A percentile compares a stretch with the other conserved stretches of the same genome.
These are phyloP conservation scores for Curvularia sp. DNA, from an alignment of 2,329 filamentous ascomycete species.

Conservation along the genomic window DNA sequence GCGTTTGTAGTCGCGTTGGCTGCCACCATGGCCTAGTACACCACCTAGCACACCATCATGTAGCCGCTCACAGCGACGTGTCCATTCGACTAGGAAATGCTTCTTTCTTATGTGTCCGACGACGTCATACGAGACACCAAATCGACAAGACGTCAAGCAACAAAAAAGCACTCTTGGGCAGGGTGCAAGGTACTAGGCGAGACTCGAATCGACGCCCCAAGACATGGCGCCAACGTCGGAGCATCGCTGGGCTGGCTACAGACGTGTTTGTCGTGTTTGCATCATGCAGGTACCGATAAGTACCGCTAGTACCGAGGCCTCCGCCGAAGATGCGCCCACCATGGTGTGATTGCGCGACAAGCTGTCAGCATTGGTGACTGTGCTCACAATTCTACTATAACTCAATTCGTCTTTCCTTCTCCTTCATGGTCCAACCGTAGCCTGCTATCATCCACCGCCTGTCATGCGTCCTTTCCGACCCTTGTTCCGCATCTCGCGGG, in stretches of 20 bases:
- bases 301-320: conserved; percentile 25
- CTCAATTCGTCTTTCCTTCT: not conserved
- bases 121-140: conserved; percentile 3
- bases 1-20: conserved; percentile 14
- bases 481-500: conserved; percentile 33
- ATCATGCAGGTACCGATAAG: conserved; percentile 20
- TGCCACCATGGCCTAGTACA: not conserved
- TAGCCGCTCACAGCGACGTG: conserved; percentile 10
- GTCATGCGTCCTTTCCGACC: conserved; percentile 43
- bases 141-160: not conserved
- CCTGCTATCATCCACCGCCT: conserved; percentile 10
- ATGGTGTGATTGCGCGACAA: conserved; percentile 43
- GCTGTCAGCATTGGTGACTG: conserved; percentile 13
- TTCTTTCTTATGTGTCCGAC: not conserved
- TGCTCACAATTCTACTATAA: conserved; percentile 20
- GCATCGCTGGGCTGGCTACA: not conserved
- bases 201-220: not conserved
- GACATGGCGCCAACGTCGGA: not conserved
- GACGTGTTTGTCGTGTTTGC: conserved; percentile 29
- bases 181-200: not conserved
- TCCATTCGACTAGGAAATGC: not conserved
- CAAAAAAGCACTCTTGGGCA: not conserved
- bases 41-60: not conserved
- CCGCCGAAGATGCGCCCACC: conserved; percentile 33
- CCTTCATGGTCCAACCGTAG: conserved; percentile 29